A percentile compares a stretch with the other conserved stretches of the same genome.
These are phyloP conservation scores for Globisporangium ultimum DNA, from an alignment of 352 stramenopile species.

Conservation along the genomic window DNA sequence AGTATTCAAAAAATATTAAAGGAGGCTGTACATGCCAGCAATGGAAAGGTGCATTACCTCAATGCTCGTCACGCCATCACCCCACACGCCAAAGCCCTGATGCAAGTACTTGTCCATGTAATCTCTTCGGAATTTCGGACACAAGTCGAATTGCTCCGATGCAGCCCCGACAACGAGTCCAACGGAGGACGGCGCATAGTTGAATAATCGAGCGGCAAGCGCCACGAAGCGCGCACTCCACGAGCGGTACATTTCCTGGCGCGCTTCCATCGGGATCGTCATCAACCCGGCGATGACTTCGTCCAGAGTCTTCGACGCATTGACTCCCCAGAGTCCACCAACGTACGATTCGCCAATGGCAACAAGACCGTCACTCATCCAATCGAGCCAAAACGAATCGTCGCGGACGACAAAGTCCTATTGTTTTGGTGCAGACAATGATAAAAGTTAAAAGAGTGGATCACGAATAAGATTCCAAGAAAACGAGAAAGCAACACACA, in stretches of 20 bases:
- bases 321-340: conserved; percentile 64
- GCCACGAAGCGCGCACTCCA: conserved; percentile 78
- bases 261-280: conserved; percentile 77
- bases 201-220: conserved; percentile 70
- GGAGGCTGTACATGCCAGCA: neutral
- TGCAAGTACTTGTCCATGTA: conserved; percentile 83
- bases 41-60: conserved; percentile 17
- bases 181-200: conserved; percentile 67
- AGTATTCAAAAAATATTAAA: neutral
- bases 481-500: conserved; percentile 1
- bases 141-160: conserved; percentile 75
- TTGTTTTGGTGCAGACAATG: neutral
- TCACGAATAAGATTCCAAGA: neutral
- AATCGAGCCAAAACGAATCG: conserved; percentile 83
- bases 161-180: conserved; percentile 64
- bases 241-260: conserved; percentile 84
- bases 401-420: conserved; percentile 80
- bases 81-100: conserved; percentile 76
- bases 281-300: conserved; percentile 71
- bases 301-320: conserved; percentile 52
- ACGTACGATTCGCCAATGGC: conserved; percentile 84
- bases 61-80: conserved; percentile 35
- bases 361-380: conserved; percentile 83
- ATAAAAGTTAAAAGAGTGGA: too few relatives aligned
- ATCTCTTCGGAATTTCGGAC: conserved; percentile 52